A percentile compares a stretch with the other conserved stretches of the same genome.
Conservation (phyloP, 2,329 filamentous ascomycete genomes). For the Coniella lustricola region DNA sequence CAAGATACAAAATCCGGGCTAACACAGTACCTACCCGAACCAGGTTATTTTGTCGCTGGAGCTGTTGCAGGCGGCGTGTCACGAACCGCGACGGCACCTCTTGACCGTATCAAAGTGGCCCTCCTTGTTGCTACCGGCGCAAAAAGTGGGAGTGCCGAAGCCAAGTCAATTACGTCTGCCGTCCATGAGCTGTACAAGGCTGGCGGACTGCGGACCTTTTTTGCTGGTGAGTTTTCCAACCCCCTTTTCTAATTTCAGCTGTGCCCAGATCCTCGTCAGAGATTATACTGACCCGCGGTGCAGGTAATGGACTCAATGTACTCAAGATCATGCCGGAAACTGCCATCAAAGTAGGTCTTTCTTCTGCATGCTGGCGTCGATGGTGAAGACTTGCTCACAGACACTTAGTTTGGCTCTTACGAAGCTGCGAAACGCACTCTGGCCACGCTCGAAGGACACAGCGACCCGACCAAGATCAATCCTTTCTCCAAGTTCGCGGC, state of each 20-base stretch:
- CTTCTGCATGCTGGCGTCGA: too few species aligned
- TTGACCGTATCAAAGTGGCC: constrained; percentile 96
- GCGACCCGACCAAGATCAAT: constrained; percentile 71
- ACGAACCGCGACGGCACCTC: constrained; percentile 87
- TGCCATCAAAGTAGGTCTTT: constrained; percentile 63
- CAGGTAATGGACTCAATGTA: constrained; percentile 93
- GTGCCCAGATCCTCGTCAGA: background rate
- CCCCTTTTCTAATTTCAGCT: too few species aligned
- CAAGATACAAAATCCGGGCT: constrained; percentile 43
- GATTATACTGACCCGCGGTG: constrained; percentile 3
- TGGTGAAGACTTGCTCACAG: background rate
- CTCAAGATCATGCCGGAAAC: constrained; percentile 98
- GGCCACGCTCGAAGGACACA: constrained; percentile 79
- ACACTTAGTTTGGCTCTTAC: constrained; percentile 72
- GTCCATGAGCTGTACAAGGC: constrained; percentile 74
- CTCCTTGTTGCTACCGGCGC: constrained; percentile 82
- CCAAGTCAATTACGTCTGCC: constrained; percentile 64
- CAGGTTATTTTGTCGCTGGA: constrained; percentile 97
- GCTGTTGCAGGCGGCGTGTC: constrained; percentile 91
- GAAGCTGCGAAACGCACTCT: constrained; percentile 88
- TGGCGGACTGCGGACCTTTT: constrained; percentile 82
- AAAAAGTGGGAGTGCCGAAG: constrained; percentile 62
- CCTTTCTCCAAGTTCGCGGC: constrained; percentile 84
- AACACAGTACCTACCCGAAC: constrained; percentile 67
- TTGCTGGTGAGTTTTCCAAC: constrained; percentile 71